phyloP scores from a whole-genome alignment of 805 yeast genomes.

The Danielia reshetovae region DNA sequence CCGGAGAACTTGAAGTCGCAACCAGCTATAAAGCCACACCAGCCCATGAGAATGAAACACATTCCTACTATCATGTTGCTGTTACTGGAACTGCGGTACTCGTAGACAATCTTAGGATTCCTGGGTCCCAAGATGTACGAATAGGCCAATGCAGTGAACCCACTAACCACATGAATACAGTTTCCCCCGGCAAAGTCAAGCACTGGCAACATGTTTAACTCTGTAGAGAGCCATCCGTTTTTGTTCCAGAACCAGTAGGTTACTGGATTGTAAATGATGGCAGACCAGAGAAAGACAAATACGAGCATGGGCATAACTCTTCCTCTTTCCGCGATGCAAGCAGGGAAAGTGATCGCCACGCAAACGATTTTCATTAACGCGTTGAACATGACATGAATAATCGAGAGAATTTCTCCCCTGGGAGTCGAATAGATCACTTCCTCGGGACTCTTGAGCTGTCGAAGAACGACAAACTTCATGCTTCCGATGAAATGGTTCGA shows the following conservation, averaged over 20 bases:
- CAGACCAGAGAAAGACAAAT: conserved; percentile 37
- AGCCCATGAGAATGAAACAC: conserved; percentile 25
- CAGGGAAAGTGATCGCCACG: conserved; percentile 40
- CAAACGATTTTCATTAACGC: conserved; percentile 37
- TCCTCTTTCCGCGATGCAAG: conserved; percentile 43
- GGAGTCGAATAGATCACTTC: conserved; percentile 27
- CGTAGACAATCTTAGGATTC: conserved; percentile 32
- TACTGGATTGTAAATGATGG: conserved; percentile 39
- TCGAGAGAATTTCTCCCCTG: conserved; percentile 34
- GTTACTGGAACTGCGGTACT: conserved; percentile 35
- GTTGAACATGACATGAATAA: conserved; percentile 37
- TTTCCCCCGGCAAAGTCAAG: conserved; percentile 45
- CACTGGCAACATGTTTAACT: conserved; percentile 30
- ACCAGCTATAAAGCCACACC: conserved; percentile 42
- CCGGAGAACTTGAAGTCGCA: conserved; percentile 39
- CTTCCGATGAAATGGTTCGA: conserved; percentile 33
- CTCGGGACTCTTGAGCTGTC: conserved; percentile 8
- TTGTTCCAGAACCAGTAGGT: conserved; percentile 44
- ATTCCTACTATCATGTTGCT: conserved; percentile 32
- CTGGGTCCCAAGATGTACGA: conserved; percentile 42
- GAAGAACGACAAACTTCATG: conserved; percentile 25
- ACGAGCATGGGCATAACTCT: conserved; percentile 38
- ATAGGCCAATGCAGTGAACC: conserved; percentile 43
- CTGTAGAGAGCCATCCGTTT: conserved; percentile 40
- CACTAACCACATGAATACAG: conserved; percentile 42